Percentiles rank a stretch among this genome's conserved stretches.
These are phyloP conservation scores for Odonthalia washingtoniensis DNA, from an alignment of 31 red algal species.

Conservation along the genomic window DNA sequence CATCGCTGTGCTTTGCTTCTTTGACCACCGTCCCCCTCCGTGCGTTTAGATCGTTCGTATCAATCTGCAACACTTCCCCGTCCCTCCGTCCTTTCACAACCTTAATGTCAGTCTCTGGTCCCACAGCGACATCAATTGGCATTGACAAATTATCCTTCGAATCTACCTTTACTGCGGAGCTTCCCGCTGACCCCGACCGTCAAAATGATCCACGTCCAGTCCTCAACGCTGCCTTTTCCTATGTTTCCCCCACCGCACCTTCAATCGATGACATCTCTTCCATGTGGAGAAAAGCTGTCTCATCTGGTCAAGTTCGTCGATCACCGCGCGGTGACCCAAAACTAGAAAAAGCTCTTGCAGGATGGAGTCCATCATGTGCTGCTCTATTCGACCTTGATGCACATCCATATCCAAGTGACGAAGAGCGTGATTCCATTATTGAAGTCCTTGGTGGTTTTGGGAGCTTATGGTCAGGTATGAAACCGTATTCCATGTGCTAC, in stretches of 20 bases:
- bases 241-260: slow-evolving; percentile 70
- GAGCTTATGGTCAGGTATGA: slow-evolving; percentile 69
- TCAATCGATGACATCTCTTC: slow-evolving; percentile 42
- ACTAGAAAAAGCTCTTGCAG: slow-evolving; percentile 70
- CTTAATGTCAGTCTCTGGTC: slow-evolving; percentile 14
- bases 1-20: too few relatives aligned
- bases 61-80: too few relatives aligned
- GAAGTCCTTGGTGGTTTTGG: slow-evolving; percentile 77
- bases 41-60: too few relatives aligned
- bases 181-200: slow-evolving; percentile 71
- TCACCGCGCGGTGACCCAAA: slow-evolving; percentile 52
- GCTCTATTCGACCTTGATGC: slow-evolving; percentile 61
- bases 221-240: slow-evolving; percentile 65
- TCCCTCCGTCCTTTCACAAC: too few relatives aligned
- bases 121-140: slow-evolving; percentile 14
- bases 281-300: slow-evolving; percentile 44
- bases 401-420: slow-evolving; percentile 31
- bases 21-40: too few relatives aligned
- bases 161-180: slow-evolving; percentile 66
- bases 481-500: slow-evolving; percentile 92
- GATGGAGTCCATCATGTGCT: slow-evolving; percentile 71
- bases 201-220: slow-evolving; percentile 79
- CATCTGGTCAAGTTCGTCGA: slow-evolving; percentile 37
- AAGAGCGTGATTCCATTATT: slow-evolving; percentile 45
- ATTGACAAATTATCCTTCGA: slow-evolving; percentile 60